Percentiles rank a stretch among this genome's conserved stretches.
These are phyloP conservation scores for Trichophyton benhamiae DNA, from an alignment of 2,329 filamentous ascomycete genomes.

Conservation along the genomic window DNA sequence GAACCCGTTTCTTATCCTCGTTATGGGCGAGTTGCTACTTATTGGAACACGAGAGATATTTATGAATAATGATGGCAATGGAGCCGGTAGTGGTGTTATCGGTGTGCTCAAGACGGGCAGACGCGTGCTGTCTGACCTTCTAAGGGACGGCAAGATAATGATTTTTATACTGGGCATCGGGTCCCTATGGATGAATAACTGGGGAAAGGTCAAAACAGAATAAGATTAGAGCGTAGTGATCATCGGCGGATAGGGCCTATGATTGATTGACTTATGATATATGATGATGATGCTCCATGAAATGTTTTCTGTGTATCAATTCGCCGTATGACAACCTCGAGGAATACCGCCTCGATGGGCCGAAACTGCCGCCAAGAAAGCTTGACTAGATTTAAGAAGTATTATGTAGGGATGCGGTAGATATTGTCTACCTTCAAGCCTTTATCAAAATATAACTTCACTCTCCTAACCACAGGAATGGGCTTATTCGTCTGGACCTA, in stretches of 20 bases:
- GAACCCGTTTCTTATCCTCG: conserved; percentile 36
- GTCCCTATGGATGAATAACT: conserved; percentile 25
- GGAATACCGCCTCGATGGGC: background rate
- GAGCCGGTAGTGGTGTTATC: conserved; percentile 17
- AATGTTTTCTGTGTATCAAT: background rate
- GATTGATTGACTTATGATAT: background rate
- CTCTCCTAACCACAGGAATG: too few relatives aligned
- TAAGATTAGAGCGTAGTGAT: background rate
- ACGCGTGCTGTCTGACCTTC: conserved; percentile 20
- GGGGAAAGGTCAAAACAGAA: background rate
- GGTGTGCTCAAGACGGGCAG: conserved; percentile 19
- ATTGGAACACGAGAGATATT: conserved; percentile 24
- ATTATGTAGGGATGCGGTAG: too few relatives aligned
- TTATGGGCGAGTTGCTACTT: conserved; percentile 36
- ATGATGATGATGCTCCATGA: background rate
- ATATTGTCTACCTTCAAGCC: background rate
- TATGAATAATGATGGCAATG: conserved; percentile 1
- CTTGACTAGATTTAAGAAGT: background rate
- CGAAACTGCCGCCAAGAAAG: background rate
- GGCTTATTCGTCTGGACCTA: too few relatives aligned
- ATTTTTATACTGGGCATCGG: conserved; percentile 35
- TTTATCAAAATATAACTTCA: too few relatives aligned
- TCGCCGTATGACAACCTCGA: background rate
- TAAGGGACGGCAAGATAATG: conserved; percentile 34
- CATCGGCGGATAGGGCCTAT: background rate